A percentile compares a stretch with the other conserved stretches of the same genome.
Evolutionary conservation across 148 eudicot genomes (phyloP).

Genomic region (Amaranthus hypochondriacus): DNA sequence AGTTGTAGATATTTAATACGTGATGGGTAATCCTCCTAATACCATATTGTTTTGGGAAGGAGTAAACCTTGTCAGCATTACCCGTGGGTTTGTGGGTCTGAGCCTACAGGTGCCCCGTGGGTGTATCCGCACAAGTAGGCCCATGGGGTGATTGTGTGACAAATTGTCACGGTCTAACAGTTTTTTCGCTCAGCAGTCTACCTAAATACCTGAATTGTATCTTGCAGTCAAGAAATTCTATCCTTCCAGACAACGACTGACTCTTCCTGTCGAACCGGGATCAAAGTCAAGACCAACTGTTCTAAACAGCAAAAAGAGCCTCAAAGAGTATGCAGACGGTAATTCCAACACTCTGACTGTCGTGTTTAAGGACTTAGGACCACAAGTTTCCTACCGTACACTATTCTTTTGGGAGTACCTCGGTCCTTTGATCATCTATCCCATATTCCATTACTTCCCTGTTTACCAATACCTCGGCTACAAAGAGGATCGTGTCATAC

Average conservation of each 20-base stretch:
- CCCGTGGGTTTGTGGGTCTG: too few relatives aligned
- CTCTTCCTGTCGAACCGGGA: slow-evolving; percentile 79
- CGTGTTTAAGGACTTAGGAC: slow-evolving; percentile 88
- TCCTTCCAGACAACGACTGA: slow-evolving; percentile 90
- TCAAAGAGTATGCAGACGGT: slow-evolving; percentile 58
- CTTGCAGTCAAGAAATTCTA: slow-evolving; percentile 78
- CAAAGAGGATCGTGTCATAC: slow-evolving; percentile 68
- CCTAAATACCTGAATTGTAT: slow-evolving; percentile 25
- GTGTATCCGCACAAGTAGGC: too few relatives aligned
- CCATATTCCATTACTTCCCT: slow-evolving; percentile 72
- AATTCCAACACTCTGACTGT: slow-evolving; percentile 51
- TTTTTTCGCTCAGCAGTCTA: background rate
- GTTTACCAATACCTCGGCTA: slow-evolving; percentile 70
- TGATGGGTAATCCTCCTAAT: too few relatives aligned
- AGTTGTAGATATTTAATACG: too few relatives aligned
- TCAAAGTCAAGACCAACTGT: slow-evolving; percentile 77
- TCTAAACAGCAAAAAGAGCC: slow-evolving; percentile 63
- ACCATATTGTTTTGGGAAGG: too few relatives aligned
- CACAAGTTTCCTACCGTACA: slow-evolving; percentile 87
- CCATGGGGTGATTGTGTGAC: background rate
- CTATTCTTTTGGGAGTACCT: slow-evolving; percentile 91
- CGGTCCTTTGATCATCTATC: slow-evolving; percentile 86
- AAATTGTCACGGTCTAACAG: background rate
- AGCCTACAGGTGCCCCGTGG: too few relatives aligned
- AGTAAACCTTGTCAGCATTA: too few relatives aligned